A percentile compares a stretch with the other conserved stretches of the same genome.
These are phyloP conservation scores for Lagenidium giganteum DNA, from an alignment of 352 stramenopile species.

Conservation along the genomic window DNA sequence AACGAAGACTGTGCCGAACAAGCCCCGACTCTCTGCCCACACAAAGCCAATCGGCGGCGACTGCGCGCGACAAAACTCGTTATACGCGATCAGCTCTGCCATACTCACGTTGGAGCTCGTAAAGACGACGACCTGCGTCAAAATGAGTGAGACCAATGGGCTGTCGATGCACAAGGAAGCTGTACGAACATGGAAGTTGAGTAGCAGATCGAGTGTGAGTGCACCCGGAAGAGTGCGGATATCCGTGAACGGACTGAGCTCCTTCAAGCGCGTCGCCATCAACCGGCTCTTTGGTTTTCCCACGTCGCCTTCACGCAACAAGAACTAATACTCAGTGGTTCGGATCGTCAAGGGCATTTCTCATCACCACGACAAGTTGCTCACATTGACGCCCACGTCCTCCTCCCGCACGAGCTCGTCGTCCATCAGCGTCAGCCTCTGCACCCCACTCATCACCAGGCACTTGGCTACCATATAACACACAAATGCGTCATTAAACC, in stretches of 20 bases:
- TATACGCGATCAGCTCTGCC: constrained; percentile 39
- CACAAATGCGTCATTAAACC: neutral
- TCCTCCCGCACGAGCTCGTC: constrained; percentile 34
- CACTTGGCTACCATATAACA: constrained; percentile 34
- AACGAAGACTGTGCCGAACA: constrained; percentile 32
- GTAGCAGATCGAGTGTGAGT: constrained; percentile 28
- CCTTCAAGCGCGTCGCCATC: constrained; percentile 22
- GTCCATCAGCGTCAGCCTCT: constrained; percentile 35
- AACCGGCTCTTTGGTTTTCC: constrained; percentile 25
- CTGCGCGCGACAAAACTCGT: constrained; percentile 42
- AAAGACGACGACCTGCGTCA: constrained; percentile 33
- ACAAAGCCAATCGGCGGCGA: constrained; percentile 31
- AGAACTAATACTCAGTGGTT: constrained; percentile 13
- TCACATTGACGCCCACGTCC: constrained; percentile 23
- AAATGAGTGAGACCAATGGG: too few relatives aligned
- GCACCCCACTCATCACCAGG: constrained; percentile 24
- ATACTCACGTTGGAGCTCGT: constrained; percentile 20
- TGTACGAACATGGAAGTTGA: constrained; percentile 35
- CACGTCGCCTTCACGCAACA: constrained; percentile 23
- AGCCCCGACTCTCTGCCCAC: constrained; percentile 26
- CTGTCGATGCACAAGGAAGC: neutral
- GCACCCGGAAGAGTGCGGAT: constrained; percentile 24
- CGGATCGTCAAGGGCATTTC: neutral
- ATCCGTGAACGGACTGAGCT: constrained; percentile 20
- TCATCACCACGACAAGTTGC: neutral